These are phyloP conservation scores for Pleurotus citrinopileatus DNA, from an alignment of 768 basidiomycete genomes.

Conservation along the genomic window DNA sequence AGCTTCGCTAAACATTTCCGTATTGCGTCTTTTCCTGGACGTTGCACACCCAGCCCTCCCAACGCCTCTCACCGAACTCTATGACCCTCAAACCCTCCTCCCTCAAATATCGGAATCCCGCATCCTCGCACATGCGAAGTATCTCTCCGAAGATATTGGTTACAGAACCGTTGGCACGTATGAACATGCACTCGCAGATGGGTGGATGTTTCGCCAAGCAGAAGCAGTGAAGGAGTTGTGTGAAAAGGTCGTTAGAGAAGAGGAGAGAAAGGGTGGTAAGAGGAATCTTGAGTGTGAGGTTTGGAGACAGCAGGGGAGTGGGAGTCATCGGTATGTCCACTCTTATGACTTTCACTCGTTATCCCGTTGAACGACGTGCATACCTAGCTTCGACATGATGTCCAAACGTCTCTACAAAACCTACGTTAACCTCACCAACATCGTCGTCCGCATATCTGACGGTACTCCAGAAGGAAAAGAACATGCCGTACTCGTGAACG, in stretches of 20 bases:
- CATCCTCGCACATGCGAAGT: slow-evolving; percentile 59
- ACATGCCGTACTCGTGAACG: slow-evolving; percentile 83
- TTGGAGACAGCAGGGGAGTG: slow-evolving; percentile 87
- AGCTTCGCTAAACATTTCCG: too few species aligned
- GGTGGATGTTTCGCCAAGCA: slow-evolving; percentile 75
- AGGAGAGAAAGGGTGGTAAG: slow-evolving; percentile 21
- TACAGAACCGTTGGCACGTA: slow-evolving; percentile 89
- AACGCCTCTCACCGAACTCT: slow-evolving; percentile 52
- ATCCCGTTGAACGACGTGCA: not conserved
- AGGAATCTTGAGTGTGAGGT: slow-evolving; percentile 86
- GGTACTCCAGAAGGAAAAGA: slow-evolving; percentile 70
- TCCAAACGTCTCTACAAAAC: slow-evolving; percentile 78
- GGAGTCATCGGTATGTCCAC: slow-evolving; percentile 80
- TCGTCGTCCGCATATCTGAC: slow-evolving; percentile 83
- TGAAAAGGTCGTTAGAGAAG: slow-evolving; percentile 44
- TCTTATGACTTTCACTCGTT: not conserved
- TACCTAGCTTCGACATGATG: slow-evolving; percentile 92
- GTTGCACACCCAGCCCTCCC: too few species aligned
- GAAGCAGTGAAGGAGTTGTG: slow-evolving; percentile 61
- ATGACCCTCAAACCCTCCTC: slow-evolving; percentile 52
- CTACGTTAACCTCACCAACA: slow-evolving; percentile 85
- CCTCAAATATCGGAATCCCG: slow-evolving; percentile 73
- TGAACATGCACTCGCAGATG: slow-evolving; percentile 83
- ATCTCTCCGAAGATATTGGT: slow-evolving; percentile 84
- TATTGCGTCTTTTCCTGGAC: too few species aligned